Conservation (phyloP, 306 rosid genomes). For the Vicia villosa region DNA sequence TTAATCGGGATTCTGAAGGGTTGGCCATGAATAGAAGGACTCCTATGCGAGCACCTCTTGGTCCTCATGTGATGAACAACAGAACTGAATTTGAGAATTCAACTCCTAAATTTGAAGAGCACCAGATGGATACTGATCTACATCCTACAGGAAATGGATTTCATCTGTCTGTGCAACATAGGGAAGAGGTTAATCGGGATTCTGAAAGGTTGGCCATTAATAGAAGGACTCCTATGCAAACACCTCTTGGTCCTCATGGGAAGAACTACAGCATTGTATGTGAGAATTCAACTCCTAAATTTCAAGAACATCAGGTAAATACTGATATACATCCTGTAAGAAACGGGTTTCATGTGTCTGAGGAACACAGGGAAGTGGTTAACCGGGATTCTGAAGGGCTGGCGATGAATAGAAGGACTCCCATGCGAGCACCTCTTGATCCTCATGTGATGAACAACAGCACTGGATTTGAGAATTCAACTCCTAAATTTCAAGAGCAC, state of each 20-base stretch:
- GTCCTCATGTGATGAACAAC: conserved; percentile 51
- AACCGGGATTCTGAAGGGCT: neutral
- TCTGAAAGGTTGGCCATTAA: conserved; percentile 38
- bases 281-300: conserved; percentile 44
- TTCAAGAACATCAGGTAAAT: conserved; percentile 44
- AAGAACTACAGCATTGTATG: conserved; percentile 37
- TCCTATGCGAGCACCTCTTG: conserved; percentile 59
- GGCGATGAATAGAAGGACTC: too few relatives aligned
- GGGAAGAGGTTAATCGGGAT: conserved; percentile 28
- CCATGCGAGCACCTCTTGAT: conserved; percentile 39
- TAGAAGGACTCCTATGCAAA: conserved; percentile 49
- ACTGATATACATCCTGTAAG: conserved; percentile 45
- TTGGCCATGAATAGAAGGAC: conserved; percentile 33
- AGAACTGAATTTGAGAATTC: conserved; percentile 40
- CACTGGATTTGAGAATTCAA: conserved; percentile 40
- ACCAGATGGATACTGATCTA: conserved; percentile 21
- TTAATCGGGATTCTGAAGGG: conserved; percentile 53
- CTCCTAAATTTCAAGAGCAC: conserved; percentile 45
- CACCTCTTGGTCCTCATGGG: conserved; percentile 57
- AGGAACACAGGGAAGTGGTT: conserved; percentile 65
- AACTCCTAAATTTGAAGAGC: conserved; percentile 43
- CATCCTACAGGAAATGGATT: too few relatives aligned
- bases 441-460: conserved; percentile 48
- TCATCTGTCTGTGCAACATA: too few relatives aligned
- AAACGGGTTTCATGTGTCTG: conserved; percentile 46